Evolutionary conservation across 495 filamentous ascomycete species (phyloP), one percentile per base, ranked within the genome.

Genomic region (Penicillium macrosclerotiorum): DNA sequence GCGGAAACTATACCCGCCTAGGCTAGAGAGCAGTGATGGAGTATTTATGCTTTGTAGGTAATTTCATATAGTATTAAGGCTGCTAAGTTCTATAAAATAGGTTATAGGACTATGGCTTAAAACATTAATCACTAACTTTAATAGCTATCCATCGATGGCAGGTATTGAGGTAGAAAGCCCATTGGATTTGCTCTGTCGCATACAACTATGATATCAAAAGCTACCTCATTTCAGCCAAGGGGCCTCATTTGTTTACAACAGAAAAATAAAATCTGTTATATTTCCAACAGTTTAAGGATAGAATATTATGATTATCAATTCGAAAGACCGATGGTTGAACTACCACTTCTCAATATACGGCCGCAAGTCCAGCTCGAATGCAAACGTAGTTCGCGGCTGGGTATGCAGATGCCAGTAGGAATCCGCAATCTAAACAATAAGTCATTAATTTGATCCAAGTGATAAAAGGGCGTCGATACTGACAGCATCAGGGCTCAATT

Each of bases 331-430:
- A n/a, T n/a, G n/a, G n/a, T n/a, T n/a, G n/a, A n/a, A n/a, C 43
- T 68, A 77, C 74, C 75, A 94, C 63, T 90, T 90, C 77, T 93
- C 89, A 29, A 88, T 74, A 63, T 79, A 86, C 3, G 88, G 88
- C 47, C 89, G 71, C 41, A 94, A 64, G 72, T 95, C 91, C 50
- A 96, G 57, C 73, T 96, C 89, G 57, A 85, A 87, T 1, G 89
- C 91, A 57, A 90, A 95, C 4, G 79, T 79, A 11, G 85, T 85
- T 44, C 80, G 75, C 14, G 86, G 88, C 69, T 96, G 91, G 3
- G 85, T 87, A 64, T 96, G 91, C 48, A 96, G 59, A 66, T 86
- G 70, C 90, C 89, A 95, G 59, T 96, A 95, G 35, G 78, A 70
- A 42, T 95, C 89, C 44, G 91, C 90, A 74, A 96, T 96, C 86